Evolutionary conservation across 176 grass and related monocot species (phyloP).

Genomic region (Melocanna baccifera): DNA sequence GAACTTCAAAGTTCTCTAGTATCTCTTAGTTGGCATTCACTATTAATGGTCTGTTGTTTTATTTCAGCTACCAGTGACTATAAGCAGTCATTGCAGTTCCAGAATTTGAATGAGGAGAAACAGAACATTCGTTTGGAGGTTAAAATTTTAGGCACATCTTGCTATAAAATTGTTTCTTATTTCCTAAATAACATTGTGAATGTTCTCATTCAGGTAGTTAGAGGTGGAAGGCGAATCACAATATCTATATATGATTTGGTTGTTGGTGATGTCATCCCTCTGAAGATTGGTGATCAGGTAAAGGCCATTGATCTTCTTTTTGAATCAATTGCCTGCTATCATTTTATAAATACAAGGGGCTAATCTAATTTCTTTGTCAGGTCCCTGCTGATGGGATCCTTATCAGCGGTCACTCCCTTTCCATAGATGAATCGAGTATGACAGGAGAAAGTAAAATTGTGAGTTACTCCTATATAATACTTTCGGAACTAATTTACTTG

Average conservation of each 20-base stretch:
- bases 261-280: constrained; percentile 79
- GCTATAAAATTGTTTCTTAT: background rate
- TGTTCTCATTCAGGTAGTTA: constrained; percentile 60
- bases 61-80: constrained; percentile 77
- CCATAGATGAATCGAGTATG: constrained; percentile 98
- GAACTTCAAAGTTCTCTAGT: background rate
- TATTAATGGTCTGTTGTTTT: background rate
- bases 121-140: constrained; percentile 93
- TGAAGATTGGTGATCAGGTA: constrained; percentile 99
- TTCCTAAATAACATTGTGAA: background rate
- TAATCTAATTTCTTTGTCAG: constrained; percentile 44
- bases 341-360: background rate
- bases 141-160: background rate
- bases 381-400: constrained; percentile 90
- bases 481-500: constrained; percentile 6
- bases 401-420: constrained; percentile 85
- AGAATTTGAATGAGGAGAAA: constrained; percentile 95
- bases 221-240: constrained; percentile 72
- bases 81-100: constrained; percentile 88
- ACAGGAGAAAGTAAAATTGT: constrained; percentile 96
- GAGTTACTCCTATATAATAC: constrained; percentile 27
- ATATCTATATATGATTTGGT: constrained; percentile 89
- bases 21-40: background rate
- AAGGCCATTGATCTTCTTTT: constrained; percentile 24
- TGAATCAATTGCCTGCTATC: background rate